These are phyloP conservation scores for Pythium phragmitis DNA, from an alignment of 352 stramenopile genomes.

Conservation along the genomic window DNA sequence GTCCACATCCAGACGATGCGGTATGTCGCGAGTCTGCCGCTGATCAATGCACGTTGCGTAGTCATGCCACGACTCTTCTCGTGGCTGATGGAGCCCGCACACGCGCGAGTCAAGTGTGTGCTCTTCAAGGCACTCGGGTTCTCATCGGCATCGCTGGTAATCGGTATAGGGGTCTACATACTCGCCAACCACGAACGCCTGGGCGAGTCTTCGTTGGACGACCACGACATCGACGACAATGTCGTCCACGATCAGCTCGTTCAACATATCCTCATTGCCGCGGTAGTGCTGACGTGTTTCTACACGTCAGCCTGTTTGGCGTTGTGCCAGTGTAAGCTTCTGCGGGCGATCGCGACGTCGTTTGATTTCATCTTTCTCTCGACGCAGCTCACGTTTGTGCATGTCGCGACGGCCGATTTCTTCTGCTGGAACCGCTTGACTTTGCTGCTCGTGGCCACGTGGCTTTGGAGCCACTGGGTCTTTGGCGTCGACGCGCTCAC, in stretches of 20 bases:
- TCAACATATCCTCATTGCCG: background rate
- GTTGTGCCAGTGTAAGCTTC: constrained; percentile 12
- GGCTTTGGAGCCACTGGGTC: constrained; percentile 27
- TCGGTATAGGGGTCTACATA: constrained; percentile 3
- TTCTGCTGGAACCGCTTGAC: constrained; percentile 17
- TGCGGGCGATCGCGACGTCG: constrained; percentile 4
- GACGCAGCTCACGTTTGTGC: constrained; percentile 23
- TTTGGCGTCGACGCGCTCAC: constrained; percentile 25
- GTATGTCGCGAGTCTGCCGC: background rate
- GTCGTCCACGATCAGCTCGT: background rate
- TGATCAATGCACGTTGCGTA: constrained; percentile 11
- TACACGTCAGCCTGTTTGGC: constrained; percentile 5
- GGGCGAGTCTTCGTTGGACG: no score
- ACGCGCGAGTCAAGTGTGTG: background rate
- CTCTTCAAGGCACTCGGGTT: background rate
- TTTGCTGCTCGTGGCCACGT: constrained; percentile 13
- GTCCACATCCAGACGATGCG: constrained; percentile 22
- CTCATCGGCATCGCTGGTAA: constrained; percentile 1
- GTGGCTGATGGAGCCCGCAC: constrained; percentile 1
- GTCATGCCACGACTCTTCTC: constrained; percentile 6
- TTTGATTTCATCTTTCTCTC: constrained; percentile 31
- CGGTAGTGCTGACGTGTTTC: background rate
- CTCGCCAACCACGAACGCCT: constrained; percentile 6
- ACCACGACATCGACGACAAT: background rate
- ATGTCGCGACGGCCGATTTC: constrained; percentile 21